Conservation (phyloP, 2,329 filamentous ascomycete species). For the Pseudohalonectria lignicola region DNA sequence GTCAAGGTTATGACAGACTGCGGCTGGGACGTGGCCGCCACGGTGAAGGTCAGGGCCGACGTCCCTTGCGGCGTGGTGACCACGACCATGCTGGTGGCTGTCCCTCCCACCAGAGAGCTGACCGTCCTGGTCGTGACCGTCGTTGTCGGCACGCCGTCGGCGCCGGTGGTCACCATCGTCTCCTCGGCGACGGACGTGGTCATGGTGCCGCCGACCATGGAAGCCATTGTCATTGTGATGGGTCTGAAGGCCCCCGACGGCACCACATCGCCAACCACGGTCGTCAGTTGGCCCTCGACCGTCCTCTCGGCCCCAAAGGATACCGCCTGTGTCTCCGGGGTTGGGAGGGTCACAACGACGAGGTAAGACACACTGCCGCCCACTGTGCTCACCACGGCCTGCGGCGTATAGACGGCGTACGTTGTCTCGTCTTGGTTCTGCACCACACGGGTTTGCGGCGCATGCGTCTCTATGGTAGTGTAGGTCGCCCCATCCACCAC, state of each 20-base stretch:
- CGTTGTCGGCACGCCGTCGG: slow-evolving; percentile 13
- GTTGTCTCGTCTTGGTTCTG: too few species aligned
- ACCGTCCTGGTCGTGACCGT: slow-evolving; percentile 13
- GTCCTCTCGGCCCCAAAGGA: background rate
- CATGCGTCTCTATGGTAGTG: background rate
- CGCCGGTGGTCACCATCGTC: slow-evolving; percentile 10
- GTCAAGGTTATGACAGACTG: slow-evolving; percentile 13
- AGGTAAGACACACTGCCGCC: background rate
- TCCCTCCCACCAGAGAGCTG: slow-evolving; percentile 15
- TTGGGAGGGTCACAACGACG: background rate
- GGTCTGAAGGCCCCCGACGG: slow-evolving; percentile 5
- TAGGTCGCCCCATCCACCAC: slow-evolving; percentile 9
- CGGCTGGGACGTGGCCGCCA: slow-evolving; percentile 11
- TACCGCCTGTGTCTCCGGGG: background rate
- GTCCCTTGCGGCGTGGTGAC: slow-evolving; percentile 15
- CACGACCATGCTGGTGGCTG: slow-evolving; percentile 11
- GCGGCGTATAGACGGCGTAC: background rate
- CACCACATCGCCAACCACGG: slow-evolving; percentile 4
- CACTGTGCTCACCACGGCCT: background rate
- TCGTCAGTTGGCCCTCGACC: slow-evolving; percentile 5
- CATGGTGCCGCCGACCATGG: slow-evolving; percentile 7
- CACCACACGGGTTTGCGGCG: background rate
- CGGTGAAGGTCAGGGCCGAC: slow-evolving; percentile 12
- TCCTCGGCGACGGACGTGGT: slow-evolving; percentile 6
- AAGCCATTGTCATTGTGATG: slow-evolving; percentile 8